Percentiles rank a stretch among this genome's conserved stretches.
phyloP scores from a whole-genome alignment of 768 basidiomycete genomes.

The Podaxis rugospora region DNA sequence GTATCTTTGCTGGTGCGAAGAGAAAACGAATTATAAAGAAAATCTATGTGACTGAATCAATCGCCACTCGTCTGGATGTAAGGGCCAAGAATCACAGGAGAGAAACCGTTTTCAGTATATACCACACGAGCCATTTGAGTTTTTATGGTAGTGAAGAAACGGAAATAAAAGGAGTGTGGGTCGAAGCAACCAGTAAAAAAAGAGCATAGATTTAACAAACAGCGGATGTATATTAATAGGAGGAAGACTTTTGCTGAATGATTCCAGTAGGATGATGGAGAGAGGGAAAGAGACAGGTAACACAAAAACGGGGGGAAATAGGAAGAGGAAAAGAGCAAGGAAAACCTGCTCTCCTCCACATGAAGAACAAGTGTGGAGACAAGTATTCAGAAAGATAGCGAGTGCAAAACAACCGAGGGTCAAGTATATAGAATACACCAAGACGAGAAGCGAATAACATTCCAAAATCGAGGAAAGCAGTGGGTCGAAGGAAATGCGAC shows the following conservation, averaged over 20 bases:
- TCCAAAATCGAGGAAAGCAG: slow-evolving; percentile 10
- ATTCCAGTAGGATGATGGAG: slow-evolving; percentile 21
- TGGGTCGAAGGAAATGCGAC: slow-evolving; percentile 2
- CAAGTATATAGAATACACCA: slow-evolving; percentile 8
- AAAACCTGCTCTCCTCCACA: slow-evolving; percentile 25
- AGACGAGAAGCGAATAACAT: slow-evolving; percentile 13
- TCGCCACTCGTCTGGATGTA: neutral
- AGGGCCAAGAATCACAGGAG: neutral
- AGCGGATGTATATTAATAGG: slow-evolving; percentile 29
- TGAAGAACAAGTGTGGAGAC: slow-evolving; percentile 24
- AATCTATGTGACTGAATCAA: slow-evolving; percentile 8
- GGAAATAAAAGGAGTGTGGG: slow-evolving; percentile 9
- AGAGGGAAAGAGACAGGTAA: neutral
- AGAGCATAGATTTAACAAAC: slow-evolving; percentile 31
- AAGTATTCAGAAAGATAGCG: slow-evolving; percentile 24
- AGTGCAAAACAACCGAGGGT: slow-evolving; percentile 19
- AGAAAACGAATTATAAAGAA: neutral
- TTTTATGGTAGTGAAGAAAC: slow-evolving; percentile 4
- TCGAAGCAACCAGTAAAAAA: slow-evolving; percentile 8
- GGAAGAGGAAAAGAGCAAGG: neutral
- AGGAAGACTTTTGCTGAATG: slow-evolving; percentile 23
- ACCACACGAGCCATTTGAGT: slow-evolving; percentile 2
- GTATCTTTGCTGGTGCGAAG: neutral
- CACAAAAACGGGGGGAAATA: slow-evolving; percentile 7
- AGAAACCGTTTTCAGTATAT: slow-evolving; percentile 18